Percentiles rank a stretch among this genome's conserved stretches.
These are phyloP conservation scores for Geranium brycei DNA, from an alignment of 345 rosid species.

Conservation along the genomic window DNA sequence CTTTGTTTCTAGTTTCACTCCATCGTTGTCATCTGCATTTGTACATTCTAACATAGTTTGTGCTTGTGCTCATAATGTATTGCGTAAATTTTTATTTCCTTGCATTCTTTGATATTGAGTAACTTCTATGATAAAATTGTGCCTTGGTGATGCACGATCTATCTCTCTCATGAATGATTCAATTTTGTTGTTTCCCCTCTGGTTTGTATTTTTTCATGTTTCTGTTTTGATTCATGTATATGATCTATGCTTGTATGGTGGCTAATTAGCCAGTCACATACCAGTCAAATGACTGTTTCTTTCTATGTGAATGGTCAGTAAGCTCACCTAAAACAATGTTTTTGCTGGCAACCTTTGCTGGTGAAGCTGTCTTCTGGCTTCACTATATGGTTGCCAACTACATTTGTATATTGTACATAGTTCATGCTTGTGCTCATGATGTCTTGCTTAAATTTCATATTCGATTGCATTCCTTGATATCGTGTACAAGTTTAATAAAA, in stretches of 20 bases:
- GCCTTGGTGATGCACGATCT: background rate
- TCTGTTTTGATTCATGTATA: background rate
- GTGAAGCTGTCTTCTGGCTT: background rate
- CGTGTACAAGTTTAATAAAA: background rate
- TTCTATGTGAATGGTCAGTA: slow-evolving; percentile 17
- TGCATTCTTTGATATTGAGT: background rate
- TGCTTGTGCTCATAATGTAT: background rate
- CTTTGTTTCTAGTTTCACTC: background rate
- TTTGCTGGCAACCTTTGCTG: slow-evolving; percentile 2
- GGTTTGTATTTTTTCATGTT: too few species aligned
- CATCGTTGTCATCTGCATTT: slow-evolving; percentile 3
- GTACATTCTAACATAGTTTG: background rate
- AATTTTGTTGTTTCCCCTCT: too few species aligned
- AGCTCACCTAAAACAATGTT: slow-evolving; percentile 13
- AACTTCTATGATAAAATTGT: background rate
- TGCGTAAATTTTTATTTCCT: background rate
- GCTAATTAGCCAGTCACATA: slow-evolving; percentile 16
- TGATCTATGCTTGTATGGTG: background rate
- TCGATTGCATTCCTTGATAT: background rate
- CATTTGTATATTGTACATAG: background rate
- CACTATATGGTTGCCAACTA: slow-evolving; percentile 3
- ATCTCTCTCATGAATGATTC: too few species aligned
- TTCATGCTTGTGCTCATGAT: background rate
- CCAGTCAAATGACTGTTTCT: background rate
- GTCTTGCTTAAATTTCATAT: background rate